Base-by-base conservation (phyloP, 2,329 filamentous ascomycete genomes). In the Penicillium crustosum region DNA sequence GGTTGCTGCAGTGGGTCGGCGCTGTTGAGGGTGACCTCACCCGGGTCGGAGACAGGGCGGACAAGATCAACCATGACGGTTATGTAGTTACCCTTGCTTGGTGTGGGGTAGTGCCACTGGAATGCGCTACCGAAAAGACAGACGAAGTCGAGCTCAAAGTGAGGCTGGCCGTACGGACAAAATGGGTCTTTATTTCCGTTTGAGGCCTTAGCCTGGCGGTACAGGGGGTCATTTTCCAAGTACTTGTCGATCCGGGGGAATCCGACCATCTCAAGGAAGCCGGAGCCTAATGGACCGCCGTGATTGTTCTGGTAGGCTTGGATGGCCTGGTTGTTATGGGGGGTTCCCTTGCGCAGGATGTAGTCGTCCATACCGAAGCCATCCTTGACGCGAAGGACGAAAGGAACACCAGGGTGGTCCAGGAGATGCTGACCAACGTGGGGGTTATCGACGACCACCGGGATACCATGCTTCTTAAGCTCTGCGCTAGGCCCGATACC, bases 91-190 rank as follows among this genome's bases (percentile, higher is more conserved):
- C 83, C 84, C 63, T 68, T 58, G 0, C 63, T 63, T 0, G 79
- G 79, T 0, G 68, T 70, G 0, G 77, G 78, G 48, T 75, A 75
- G 59, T 81, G 79, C 78, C 78, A 81, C 64, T 81, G 79, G 71
- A 82, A 82, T 0, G 79, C 79, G 12, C 73, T 72, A 41, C 78
- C 72, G 67, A 87, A 87, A 76, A 87, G 79, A 52, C 78, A 75
- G 12, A 88, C 81, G 64, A 87, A 87, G 71, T 87, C 84, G 35
- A 86, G 77, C 71, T 86, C 83, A 61, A 86, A 86, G 61, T 86
- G 83, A 27, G 84, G 83, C 68, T 86, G 82, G 7, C 82, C 83
- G 4, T 71, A 75, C 0, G 83, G 83, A 2, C 79, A 79, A 64
- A 86, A 86, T 2, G 83, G 83, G 54, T 86, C 83, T 0, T 69